These are phyloP conservation scores for Pyrenopolyporus hunteri DNA, from an alignment of 495 filamentous ascomycete genomes.

Conservation along the genomic window DNA sequence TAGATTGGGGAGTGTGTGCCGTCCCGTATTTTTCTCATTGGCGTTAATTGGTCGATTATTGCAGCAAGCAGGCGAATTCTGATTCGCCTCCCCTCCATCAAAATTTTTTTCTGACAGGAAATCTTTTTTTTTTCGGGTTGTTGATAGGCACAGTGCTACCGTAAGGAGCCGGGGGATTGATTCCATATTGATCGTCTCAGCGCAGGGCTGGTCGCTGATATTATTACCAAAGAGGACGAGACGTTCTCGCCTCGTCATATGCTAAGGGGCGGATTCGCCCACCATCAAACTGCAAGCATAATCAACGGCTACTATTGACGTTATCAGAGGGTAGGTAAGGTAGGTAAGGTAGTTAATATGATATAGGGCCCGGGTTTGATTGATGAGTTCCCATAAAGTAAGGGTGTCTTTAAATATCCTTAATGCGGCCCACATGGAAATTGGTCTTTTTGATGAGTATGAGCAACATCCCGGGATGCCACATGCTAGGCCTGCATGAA, in stretches of 20 bases:
- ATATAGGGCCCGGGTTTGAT: too few relatives aligned
- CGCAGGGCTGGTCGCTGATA: neutral
- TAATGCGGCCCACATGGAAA: conserved; percentile 19
- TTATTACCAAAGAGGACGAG: neutral
- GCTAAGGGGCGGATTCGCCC: neutral
- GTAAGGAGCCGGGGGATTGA: conserved; percentile 3
- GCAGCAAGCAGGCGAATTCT: conserved; percentile 32
- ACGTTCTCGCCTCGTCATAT: neutral
- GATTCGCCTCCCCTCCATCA: conserved; percentile 33
- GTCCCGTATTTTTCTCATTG: conserved; percentile 21
- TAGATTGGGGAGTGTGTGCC: neutral
- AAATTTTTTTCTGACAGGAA: neutral
- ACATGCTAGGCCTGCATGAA: conserved; percentile 36
- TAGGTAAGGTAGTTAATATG: too few relatives aligned
- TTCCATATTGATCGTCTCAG: conserved; percentile 1
- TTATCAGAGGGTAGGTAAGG: too few relatives aligned
- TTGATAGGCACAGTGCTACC: conserved; percentile 3
- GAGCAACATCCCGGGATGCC: conserved; percentile 32
- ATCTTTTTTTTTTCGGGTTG: conserved; percentile 13
- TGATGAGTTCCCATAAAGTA: neutral
- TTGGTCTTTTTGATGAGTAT: conserved; percentile 25
- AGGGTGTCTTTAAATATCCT: conserved; percentile 17
- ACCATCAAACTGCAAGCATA: too few relatives aligned
- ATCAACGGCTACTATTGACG: too few relatives aligned
- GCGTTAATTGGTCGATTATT: conserved; percentile 36